Conservation (phyloP, 805 yeast species). For the Nakazawaea wyomingensis region DNA sequence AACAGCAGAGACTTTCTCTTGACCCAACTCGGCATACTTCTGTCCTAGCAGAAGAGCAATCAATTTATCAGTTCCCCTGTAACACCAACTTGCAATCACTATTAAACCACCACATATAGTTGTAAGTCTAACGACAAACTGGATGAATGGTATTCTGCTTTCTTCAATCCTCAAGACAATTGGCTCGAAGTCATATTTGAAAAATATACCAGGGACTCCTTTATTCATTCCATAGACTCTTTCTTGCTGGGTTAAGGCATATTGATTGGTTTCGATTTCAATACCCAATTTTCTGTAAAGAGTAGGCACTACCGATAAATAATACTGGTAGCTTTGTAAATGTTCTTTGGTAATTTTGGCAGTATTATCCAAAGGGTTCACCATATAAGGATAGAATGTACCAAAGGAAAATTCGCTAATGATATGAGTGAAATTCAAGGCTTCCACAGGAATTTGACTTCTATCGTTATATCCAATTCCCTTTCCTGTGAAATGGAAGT, state of each 20-base stretch:
- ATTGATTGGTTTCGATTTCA: constrained; percentile 76
- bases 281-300: constrained; percentile 66
- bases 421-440: constrained; percentile 75
- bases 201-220: constrained; percentile 69
- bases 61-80: constrained; percentile 50
- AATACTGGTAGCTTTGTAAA: constrained; percentile 55
- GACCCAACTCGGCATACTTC: constrained; percentile 43
- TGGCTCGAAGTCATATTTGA: constrained; percentile 87
- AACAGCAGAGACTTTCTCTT: constrained; percentile 28
- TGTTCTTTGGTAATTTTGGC: constrained; percentile 49
- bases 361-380: constrained; percentile 83
- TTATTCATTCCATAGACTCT: constrained; percentile 17
- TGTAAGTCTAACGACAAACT: constrained; percentile 70
- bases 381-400: constrained; percentile 76
- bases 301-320: constrained; percentile 80
- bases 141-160: constrained; percentile 66
- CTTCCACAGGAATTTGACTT: constrained; percentile 39
- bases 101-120: constrained; percentile 82
- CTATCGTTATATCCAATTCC: constrained; percentile 60
- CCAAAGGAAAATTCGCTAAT: constrained; percentile 90
- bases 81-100: constrained; percentile 63
- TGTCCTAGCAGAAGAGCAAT: constrained; percentile 53
- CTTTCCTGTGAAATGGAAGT: constrained; percentile 75
- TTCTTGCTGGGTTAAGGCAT: constrained; percentile 54
- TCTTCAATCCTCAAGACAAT: constrained; percentile 67